A percentile compares a stretch with the other conserved stretches of the same genome.
These are phyloP conservation scores for Globisporangium paroecandrum DNA, from an alignment of 352 stramenopile species.

Conservation along the genomic window DNA sequence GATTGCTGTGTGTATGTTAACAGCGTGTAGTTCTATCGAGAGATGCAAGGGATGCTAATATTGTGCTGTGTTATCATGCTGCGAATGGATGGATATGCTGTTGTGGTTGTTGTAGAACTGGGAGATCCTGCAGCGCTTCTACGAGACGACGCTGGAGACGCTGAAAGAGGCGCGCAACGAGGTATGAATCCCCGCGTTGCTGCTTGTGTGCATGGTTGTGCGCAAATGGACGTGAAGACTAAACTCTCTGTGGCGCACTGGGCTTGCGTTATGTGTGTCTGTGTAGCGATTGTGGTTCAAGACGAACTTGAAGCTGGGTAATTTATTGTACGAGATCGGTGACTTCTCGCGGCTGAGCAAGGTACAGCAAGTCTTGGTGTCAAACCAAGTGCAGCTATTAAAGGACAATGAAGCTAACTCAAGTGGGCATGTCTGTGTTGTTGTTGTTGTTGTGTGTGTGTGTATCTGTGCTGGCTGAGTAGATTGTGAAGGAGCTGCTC, in stretches of 20 bases:
- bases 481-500: conserved; percentile 86
- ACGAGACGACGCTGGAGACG: conserved; percentile 83
- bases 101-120: conserved; percentile 41
- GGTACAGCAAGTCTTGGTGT: conserved; percentile 20
- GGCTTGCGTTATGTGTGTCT: not conserved
- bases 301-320: conserved; percentile 94
- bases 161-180: conserved; percentile 82
- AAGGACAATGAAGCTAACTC: not conserved
- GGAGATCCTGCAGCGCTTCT: conserved; percentile 82
- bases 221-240: not conserved
- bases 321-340: conserved; percentile 87
- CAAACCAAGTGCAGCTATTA: not conserved
- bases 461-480: conserved; percentile 1
- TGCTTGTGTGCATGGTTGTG: not conserved
- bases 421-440: not conserved
- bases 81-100: not conserved
- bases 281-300: conserved; percentile 93
- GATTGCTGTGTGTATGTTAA: not conserved
- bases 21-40: not conserved
- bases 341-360: conserved; percentile 72
- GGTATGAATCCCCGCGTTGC: conserved; percentile 16
- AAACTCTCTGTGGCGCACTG: not conserved
- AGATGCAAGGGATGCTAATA: not conserved
- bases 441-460: not conserved
- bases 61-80: not conserved